Evolutionary conservation across 805 yeast genomes (phyloP).

Genomic region (Kluyveromyces wickerhamii): DNA sequence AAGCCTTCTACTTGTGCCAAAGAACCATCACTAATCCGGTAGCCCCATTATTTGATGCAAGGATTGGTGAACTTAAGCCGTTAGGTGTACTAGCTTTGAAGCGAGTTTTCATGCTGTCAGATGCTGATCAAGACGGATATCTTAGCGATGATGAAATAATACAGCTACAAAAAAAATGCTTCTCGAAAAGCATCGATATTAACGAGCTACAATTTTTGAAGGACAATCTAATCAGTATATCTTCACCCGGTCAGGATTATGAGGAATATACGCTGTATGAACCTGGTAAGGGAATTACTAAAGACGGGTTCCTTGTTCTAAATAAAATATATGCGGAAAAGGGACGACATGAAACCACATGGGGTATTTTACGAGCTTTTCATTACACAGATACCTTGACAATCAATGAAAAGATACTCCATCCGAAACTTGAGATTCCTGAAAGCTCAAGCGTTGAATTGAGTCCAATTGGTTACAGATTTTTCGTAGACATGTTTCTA

Average conservation of each 20-base stretch:
- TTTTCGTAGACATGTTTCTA: slow-evolving; percentile 81
- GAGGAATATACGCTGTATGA: slow-evolving; percentile 35
- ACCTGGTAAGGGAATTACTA: slow-evolving; percentile 49
- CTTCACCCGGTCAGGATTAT: slow-evolving; percentile 18
- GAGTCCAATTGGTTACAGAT: slow-evolving; percentile 86
- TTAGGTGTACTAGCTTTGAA: slow-evolving; percentile 67
- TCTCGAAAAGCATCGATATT: slow-evolving; percentile 47
- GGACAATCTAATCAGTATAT: slow-evolving; percentile 23
- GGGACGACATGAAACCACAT: slow-evolving; percentile 93
- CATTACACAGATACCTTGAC: slow-evolving; percentile 90
- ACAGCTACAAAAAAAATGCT: slow-evolving; percentile 66
- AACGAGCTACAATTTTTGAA: slow-evolving; percentile 42
- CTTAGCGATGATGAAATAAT: slow-evolving; percentile 65
- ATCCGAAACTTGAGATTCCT: slow-evolving; percentile 72
- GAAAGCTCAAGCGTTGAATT: slow-evolving; percentile 76
- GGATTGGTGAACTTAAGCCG: slow-evolving; percentile 74
- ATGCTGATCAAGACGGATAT: slow-evolving; percentile 83
- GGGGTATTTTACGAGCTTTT: slow-evolving; percentile 88
- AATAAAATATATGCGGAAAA: slow-evolving; percentile 79
- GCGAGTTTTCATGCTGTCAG: slow-evolving; percentile 77
- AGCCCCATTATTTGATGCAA: slow-evolving; percentile 89
- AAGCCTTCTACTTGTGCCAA: slow-evolving; percentile 80
- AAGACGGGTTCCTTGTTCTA: slow-evolving; percentile 66
- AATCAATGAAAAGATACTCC: slow-evolving; percentile 67
- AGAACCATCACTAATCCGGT: slow-evolving; percentile 89